Percentiles rank a stretch among this genome's conserved stretches.
These are phyloP conservation scores for Allium fistulosum DNA, from an alignment of 106 monocot genomes.

Conservation along the genomic window DNA sequence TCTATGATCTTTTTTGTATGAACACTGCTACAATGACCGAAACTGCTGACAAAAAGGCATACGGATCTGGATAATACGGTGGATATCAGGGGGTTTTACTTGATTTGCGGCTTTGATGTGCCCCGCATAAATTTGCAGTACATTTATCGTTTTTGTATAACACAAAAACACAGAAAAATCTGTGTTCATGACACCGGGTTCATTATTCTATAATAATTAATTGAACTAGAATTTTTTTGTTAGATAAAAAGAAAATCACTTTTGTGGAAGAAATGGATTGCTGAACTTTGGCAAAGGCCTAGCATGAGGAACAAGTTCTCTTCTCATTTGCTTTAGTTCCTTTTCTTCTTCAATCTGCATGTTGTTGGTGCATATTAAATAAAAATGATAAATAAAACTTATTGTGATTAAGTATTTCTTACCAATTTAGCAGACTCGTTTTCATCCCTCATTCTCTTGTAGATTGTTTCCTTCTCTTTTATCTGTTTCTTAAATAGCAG, in stretches of 20 bases:
- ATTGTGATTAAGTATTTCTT: conserved; percentile 22
- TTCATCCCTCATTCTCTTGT: conserved; percentile 83
- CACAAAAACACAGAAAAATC: too few relatives aligned
- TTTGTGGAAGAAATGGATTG: conserved; percentile 80
- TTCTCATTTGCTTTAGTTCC: conserved; percentile 84
- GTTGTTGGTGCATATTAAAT: conserved; percentile 2
- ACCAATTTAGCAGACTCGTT: conserved; percentile 35
- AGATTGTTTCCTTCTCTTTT: conserved; percentile 65
- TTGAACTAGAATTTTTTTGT: too few relatives aligned
- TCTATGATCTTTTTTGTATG: too few relatives aligned
- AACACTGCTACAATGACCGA: too few relatives aligned
- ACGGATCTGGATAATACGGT: too few relatives aligned
- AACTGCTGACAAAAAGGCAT: too few relatives aligned
- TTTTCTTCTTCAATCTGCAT: conserved; percentile 85
- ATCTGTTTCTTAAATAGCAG: conserved; percentile 28
- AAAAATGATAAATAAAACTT: neutral
- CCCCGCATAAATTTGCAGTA: too few relatives aligned
- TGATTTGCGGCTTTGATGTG: too few relatives aligned
- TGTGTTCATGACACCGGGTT: too few relatives aligned
- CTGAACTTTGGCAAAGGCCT: conserved; percentile 71
- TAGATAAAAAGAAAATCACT: conserved; percentile 23
- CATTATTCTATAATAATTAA: too few relatives aligned
- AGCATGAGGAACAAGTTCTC: conserved; percentile 79
- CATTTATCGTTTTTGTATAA: too few relatives aligned
- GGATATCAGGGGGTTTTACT: too few relatives aligned